A percentile compares a stretch with the other conserved stretches of the same genome.
Evolutionary conservation across 2,329 filamentous ascomycete genomes (phyloP).

Genomic region (Xylaria sp.): DNA sequence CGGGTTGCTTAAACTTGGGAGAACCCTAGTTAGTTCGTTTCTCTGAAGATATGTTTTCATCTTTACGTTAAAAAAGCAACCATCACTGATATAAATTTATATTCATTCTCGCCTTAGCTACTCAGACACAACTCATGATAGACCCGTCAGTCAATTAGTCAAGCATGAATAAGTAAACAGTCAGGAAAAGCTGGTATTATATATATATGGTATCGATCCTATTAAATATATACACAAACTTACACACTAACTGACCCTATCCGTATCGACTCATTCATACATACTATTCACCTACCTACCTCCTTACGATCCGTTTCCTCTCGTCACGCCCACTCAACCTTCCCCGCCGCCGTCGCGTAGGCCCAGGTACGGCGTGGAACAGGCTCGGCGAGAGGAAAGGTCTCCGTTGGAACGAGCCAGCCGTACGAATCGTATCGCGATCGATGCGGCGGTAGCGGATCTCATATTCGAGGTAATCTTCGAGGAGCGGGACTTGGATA

Average conservation of each 20-base stretch:
- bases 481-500: constrained; percentile 57
- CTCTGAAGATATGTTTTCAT: not conserved
- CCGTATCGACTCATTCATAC: too few species aligned
- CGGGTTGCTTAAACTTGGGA: not conserved
- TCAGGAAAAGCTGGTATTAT: not conserved
- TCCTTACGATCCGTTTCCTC: not conserved
- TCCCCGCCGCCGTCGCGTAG: not conserved
- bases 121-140: not conserved
- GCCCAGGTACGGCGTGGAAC: not conserved
- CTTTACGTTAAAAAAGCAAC: not conserved
- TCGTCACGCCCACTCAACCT: not conserved
- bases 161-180: not conserved
- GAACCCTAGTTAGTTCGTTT: not conserved
- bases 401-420: constrained; percentile 30
- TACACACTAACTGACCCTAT: too few species aligned
- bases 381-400: constrained; percentile 3
- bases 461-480: constrained; percentile 61
- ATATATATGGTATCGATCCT: not conserved
- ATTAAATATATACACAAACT: not conserved
- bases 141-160: not conserved
- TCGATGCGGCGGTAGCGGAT: constrained; percentile 63
- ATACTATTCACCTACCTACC: not conserved
- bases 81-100: not conserved
- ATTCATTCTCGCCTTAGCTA: too few species aligned
- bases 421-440: constrained; percentile 48